Evolutionary conservation across 352 stramenopile species (phyloP).

Genomic region (Thalassiosira delicatula): DNA sequence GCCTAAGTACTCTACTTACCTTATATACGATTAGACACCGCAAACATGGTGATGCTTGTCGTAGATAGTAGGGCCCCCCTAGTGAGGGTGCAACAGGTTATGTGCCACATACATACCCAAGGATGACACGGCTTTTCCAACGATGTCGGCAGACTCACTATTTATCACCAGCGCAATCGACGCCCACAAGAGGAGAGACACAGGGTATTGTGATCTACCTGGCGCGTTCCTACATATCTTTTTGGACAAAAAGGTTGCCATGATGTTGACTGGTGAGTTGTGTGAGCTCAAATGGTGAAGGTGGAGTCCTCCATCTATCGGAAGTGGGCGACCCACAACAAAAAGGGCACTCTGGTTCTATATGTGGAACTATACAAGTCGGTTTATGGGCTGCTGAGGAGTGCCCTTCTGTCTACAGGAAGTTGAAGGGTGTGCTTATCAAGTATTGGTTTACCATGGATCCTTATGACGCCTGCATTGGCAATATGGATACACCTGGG

Average conservation of each 20-base stretch:
- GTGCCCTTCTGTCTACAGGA: background rate
- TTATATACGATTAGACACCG: too few species aligned
- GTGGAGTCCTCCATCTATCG: slow-evolving; percentile 38
- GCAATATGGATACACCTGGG: slow-evolving; percentile 41
- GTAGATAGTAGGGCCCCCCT: too few species aligned
- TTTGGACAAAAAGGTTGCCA: background rate
- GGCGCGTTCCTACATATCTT: background rate
- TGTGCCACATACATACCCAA: too few species aligned
- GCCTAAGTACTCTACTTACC: too few species aligned
- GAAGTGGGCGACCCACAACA: slow-evolving; percentile 19
- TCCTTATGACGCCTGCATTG: slow-evolving; percentile 43
- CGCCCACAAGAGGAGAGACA: background rate
- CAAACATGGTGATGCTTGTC: too few species aligned
- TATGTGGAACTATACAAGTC: slow-evolving; percentile 2
- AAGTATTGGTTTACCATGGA: slow-evolving; percentile 33
- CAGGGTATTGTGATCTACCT: background rate
- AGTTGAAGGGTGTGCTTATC: background rate
- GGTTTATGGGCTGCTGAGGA: background rate
- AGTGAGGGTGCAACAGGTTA: too few species aligned
- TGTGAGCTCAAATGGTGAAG: slow-evolving; percentile 38
- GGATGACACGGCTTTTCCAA: background rate
- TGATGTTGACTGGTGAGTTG: slow-evolving; percentile 12
- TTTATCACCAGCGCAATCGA: slow-evolving; percentile 5
- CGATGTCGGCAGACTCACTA: background rate
- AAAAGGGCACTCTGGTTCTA: background rate